These are phyloP conservation scores for Beta macrorhiza DNA, from an alignment of 179 eudicot species.

Conservation along the genomic window DNA sequence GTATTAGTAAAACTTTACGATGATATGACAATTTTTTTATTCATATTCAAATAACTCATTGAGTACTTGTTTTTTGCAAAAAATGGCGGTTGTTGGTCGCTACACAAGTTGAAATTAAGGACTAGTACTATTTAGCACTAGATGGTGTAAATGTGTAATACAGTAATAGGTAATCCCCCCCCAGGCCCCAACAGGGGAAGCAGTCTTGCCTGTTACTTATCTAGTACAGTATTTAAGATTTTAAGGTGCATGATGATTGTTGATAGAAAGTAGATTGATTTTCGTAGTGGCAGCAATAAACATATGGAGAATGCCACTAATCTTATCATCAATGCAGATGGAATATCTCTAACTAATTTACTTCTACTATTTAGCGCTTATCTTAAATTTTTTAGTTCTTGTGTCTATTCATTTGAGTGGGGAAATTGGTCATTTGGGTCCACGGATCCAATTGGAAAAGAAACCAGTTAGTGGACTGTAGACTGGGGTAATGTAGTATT, in stretches of 20 bases:
- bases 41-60: no score
- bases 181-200: no score
- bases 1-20: no score
- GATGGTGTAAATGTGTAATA: no score
- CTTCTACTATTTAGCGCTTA: background rate
- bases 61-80: no score
- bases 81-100: no score
- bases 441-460: background rate
- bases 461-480: background rate
- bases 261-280: background rate
- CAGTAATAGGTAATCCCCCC: no score
- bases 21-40: no score
- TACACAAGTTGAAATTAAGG: background rate
- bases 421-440: background rate
- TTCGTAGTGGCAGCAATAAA: background rate
- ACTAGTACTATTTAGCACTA: background rate
- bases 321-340: background rate
- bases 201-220: no score
- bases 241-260: background rate
- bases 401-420: background rate
- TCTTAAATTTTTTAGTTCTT: background rate
- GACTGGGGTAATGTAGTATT: no score
- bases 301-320: background rate
- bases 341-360: background rate
- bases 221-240: no score